Percentiles rank a stretch among this genome's conserved stretches.
Evolutionary conservation across 2,329 filamentous ascomycete species (phyloP).

Genomic region (Hypocreales sp.): DNA sequence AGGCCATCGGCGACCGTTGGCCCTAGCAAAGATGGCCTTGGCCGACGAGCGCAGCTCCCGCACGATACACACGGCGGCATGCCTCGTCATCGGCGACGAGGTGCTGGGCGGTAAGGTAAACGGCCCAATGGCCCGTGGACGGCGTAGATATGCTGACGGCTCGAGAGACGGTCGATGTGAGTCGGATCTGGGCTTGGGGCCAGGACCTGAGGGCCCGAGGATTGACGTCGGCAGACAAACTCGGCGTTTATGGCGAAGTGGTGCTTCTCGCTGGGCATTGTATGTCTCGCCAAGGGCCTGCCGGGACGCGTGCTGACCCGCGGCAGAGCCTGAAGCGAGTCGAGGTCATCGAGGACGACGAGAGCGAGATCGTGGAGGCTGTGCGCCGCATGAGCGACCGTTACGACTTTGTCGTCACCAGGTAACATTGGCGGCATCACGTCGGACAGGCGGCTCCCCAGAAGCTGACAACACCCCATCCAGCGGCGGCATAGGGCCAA

Average conservation of each 20-base stretch:
- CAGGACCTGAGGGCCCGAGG: not conserved
- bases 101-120: slow-evolving; percentile 84
- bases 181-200: slow-evolving; percentile 7
- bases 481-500: slow-evolving; percentile 86
- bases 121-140: slow-evolving; percentile 1
- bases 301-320: not conserved
- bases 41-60: slow-evolving; percentile 37
- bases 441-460: too few species aligned
- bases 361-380: slow-evolving; percentile 78
- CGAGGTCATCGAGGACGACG: slow-evolving; percentile 89
- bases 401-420: slow-evolving; percentile 93
- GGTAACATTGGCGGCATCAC: slow-evolving; percentile 16
- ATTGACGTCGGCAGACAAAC: slow-evolving; percentile 34
- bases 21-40: slow-evolving; percentile 22
- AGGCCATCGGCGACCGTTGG: slow-evolving; percentile 9
- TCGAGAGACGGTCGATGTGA: slow-evolving; percentile 22
- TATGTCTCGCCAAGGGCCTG: slow-evolving; percentile 15
- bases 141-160: slow-evolving; percentile 3
- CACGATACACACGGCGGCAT: slow-evolving; percentile 77
- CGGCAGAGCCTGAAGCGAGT: slow-evolving; percentile 61
- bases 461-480: too few species aligned
- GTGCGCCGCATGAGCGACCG: slow-evolving; percentile 71
- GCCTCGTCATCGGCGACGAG: slow-evolving; percentile 93
- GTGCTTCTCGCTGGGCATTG: slow-evolving; percentile 47
- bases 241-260: slow-evolving; percentile 49